Evolutionary conservation across 768 basidiomycete genomes (phyloP).

Genomic region (Leccinum arenicola): DNA sequence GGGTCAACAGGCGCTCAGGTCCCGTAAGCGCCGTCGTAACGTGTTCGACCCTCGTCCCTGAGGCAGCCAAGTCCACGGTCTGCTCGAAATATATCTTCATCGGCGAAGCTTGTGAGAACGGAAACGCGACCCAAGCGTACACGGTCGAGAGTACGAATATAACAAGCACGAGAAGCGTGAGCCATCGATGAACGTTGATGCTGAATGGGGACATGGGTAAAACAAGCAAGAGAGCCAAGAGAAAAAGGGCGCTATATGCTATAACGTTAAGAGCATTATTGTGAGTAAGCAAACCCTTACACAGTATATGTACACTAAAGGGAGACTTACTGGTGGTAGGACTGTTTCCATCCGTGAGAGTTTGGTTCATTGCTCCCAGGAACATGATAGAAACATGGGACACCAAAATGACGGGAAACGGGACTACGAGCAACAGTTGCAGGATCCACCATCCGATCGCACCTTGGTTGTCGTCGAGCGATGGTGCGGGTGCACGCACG

Average conservation of each 20-base stretch:
- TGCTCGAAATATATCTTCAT: constrained; percentile 75
- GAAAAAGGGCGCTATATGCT: constrained; percentile 51
- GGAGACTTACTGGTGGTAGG: constrained; percentile 44
- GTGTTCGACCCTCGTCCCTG: constrained; percentile 24
- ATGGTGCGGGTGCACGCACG: constrained; percentile 4
- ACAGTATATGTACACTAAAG: neutral
- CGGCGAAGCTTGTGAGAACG: constrained; percentile 60
- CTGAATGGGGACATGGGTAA: constrained; percentile 66
- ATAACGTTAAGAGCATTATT: neutral
- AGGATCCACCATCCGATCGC: constrained; percentile 53
- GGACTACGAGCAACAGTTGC: constrained; percentile 54
- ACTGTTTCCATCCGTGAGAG: constrained; percentile 59
- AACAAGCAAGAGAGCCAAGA: constrained; percentile 49
- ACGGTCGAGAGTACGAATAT: constrained; percentile 43
- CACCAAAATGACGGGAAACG: constrained; percentile 50
- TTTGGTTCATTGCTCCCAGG: constrained; percentile 51
- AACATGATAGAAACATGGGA: constrained; percentile 49
- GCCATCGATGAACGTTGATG: constrained; percentile 43
- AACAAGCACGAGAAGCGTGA: constrained; percentile 36
- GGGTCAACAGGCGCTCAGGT: constrained; percentile 40
- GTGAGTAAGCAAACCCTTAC: neutral
- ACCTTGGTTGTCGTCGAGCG: constrained; percentile 12
- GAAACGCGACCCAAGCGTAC: constrained; percentile 49
- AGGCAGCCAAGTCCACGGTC: constrained; percentile 42
- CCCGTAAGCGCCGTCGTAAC: constrained; percentile 46